Base-by-base conservation (phyloP, 495 filamentous ascomycete genomes). In the Annulohypoxylon bovei region DNA sequence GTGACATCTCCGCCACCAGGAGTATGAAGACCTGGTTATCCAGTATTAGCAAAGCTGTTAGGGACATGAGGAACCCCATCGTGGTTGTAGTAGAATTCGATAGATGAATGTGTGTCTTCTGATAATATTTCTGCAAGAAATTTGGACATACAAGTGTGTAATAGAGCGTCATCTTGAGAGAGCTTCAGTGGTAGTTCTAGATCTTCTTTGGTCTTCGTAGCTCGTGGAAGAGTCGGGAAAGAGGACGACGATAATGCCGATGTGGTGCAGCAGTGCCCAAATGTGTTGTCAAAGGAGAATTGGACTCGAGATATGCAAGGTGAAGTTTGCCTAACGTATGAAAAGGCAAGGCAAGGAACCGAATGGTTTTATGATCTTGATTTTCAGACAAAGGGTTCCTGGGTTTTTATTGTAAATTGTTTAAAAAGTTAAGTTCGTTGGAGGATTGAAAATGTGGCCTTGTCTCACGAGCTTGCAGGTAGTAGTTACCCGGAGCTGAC, bases 141-240 rank as follows among this genome's bases (percentile, higher is more conserved):
- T 30, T 23, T 1, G 33, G 49, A 88, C 93, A 77, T 92, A 98
- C 95, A 61, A 99, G 88, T 74, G 88, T 94, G 87, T 97, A 99
- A 86, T 99, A 99, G 79, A 99, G 94, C 81, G 96, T 99, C 95
- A 99, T 99, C 65, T 80, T 90, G 87, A 71, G 76, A 44, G 42
- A 56, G 32, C 14, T 33, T 53, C 46, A 49, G 53, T 62, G 32
- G 27, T 42, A 4, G 39, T 42, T 42, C 4, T 42, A 42, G 16
- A 49, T 33, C 2, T 32, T 14, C 32, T 11, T 39, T 30, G 22
- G 9, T 40, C 1, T 40, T 40, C 37, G 37, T 16, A 40, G 37
- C 49, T 72, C 35, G 68, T 67, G 63, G 67, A 68, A 68, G 59
- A 25, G 63, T 70, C 65, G 65, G 65, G 62, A 67, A 71, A 60